Evolutionary conservation across 2,329 filamentous ascomycete species (phyloP), one percentile per base, ranked within the genome.

Genomic region (Pseudogymnoascus sp.): DNA sequence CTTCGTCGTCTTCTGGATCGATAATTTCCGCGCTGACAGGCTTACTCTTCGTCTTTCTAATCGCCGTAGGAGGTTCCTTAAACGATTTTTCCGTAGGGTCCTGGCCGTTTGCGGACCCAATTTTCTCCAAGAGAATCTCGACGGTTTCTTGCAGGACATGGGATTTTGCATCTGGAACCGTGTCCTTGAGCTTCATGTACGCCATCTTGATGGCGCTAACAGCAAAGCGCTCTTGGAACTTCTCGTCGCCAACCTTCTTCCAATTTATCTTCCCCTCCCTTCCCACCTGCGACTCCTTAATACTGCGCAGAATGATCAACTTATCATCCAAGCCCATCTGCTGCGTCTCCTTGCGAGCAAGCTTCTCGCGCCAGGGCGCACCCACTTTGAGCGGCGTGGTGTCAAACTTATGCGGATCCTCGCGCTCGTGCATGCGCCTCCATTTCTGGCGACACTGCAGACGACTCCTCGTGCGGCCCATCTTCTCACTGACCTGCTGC

Each of bases 371-470:
- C 73, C 78, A 82, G 71, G 72, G 38, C 74, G 70, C n/a, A 61
- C 65, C 42, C 14, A 62, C 59, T 37, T 63, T 21, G 64, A 60
- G 25, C 63, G n/a, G 64, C 37, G 14, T 33, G 42, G 50, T 38
- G 40, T 68, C 67, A 16, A 69, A 63, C 10, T 56, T 65, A 21
- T 68, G 66, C 60, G 65, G 59, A 47, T 64, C 65, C 18, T 72
- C 69, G 12, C 69, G 65, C n/a, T 72, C 69, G 61, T 75, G 73
- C 16, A 84, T 67, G 28, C 76, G 73, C 64, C 82, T 83, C 85
- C 87, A 91, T 70, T 92, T 91, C 25, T 79, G 79, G 25, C 81
- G 78, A 70, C 88, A 91, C 71, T 90, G 87, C 23, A 89, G 79
- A 2, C 85, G 81, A 65, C 82, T 88, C 50, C 89, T 80, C 7